A percentile compares a stretch with the other conserved stretches of the same genome.
phyloP scores from a whole-genome alignment of 805 yeast species.

The Yamadazyma akitaensis region DNA sequence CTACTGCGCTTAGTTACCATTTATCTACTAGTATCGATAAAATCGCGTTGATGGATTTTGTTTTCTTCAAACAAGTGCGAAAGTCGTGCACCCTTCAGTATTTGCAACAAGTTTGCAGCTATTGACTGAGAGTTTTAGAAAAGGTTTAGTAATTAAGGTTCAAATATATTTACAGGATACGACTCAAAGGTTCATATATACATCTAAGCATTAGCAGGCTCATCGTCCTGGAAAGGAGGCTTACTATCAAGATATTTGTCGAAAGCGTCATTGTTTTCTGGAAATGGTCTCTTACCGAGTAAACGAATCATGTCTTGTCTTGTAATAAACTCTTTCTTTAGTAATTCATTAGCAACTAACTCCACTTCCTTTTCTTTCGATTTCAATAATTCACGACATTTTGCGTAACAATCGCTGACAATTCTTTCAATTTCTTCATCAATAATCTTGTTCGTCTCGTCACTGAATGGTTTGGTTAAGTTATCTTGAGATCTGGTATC shows the following conservation, averaged over 20 bases:
- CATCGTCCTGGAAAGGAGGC: conserved; percentile 32
- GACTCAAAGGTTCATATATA: conserved; percentile 7
- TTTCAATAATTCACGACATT: conserved; percentile 54
- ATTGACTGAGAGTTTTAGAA: no score
- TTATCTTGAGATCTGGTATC: conserved; percentile 49
- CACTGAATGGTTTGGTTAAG: conserved; percentile 77
- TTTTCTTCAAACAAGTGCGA: neutral
- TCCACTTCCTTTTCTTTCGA: conserved; percentile 62
- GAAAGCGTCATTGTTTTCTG: conserved; percentile 80
- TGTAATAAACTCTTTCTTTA: conserved; percentile 72
- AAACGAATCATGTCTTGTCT: conserved; percentile 77
- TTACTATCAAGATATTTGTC: conserved; percentile 72
- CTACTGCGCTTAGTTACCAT: conserved; percentile 6
- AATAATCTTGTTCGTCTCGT: conserved; percentile 64
- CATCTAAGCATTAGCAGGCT: conserved; percentile 7
- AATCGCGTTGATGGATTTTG: neutral
- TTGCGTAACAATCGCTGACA: conserved; percentile 60
- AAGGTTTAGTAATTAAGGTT: no score
- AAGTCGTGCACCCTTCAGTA: neutral
- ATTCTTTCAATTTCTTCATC: conserved; percentile 68
- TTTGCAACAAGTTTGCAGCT: neutral
- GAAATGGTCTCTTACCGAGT: conserved; percentile 75
- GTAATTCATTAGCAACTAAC: conserved; percentile 70
- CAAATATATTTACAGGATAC: conserved; percentile 4
- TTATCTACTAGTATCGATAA: neutral